Evolutionary conservation across 2,329 filamentous ascomycete genomes (phyloP), one percentile per base, ranked within the genome.

Genomic region (Phyllosticta citribraziliensis): DNA sequence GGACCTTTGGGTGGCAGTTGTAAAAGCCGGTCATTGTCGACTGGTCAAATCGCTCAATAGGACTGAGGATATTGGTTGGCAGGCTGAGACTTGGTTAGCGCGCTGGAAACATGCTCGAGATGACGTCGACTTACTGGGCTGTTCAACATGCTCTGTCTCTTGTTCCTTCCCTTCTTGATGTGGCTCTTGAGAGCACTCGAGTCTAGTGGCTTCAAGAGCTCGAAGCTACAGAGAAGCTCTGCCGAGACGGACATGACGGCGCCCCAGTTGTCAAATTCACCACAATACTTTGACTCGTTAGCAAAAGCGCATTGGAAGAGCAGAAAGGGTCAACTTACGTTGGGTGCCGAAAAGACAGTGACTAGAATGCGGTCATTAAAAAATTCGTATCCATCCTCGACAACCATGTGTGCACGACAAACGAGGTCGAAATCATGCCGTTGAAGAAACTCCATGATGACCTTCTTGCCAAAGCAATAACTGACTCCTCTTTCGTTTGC

Each of bases 221-320:
- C 94, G 71, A 99, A 99, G 72, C 92, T 97, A 78, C 94, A 99
- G 1, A 99, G 84, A 58, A 99, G 78, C 74, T 97, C 94, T 14
- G 84, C 85, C 1, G 91, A 97, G 22, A 99, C 94, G 2, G 93
- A 96, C 94, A 99, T 99, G 66, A 97, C 92, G 14, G 94, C 94
- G 20, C 94, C 94, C 91, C 94, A 97, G 66, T 99, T 99, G 73
- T 99, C 94, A 67, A 99, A 99, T 74, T 99, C 94, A 66, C 94
- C 94, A 69, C 94, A 99, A 71, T 99, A 97, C 89, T 96, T 61
- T 47, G n/a, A 27, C 35, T 65, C 51, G 69, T 71, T 66, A 65
- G 62, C 50, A 50, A 20, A 30, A 47, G 11, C 27, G 11, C 35
- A 6, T 27, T 9, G 4, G 35, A 24, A 52, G 22, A n/a, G 27